These are phyloP conservation scores for Suhomyces faveliae DNA, from an alignment of 805 yeast species.

Conservation along the genomic window DNA sequence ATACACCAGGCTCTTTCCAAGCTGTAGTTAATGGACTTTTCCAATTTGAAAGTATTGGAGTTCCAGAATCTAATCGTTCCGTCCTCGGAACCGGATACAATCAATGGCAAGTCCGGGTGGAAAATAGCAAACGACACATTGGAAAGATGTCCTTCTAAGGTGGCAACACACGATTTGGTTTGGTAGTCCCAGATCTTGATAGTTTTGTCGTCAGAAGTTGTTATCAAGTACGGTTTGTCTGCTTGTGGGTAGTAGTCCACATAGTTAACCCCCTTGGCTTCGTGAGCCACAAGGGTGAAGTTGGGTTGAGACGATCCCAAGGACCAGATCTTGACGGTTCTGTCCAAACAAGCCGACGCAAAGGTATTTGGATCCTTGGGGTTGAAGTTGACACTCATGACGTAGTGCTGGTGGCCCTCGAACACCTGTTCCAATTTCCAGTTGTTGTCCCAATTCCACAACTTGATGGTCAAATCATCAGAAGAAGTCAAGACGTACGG, in stretches of 20 bases:
- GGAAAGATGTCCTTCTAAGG: slow-evolving; percentile 88
- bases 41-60: slow-evolving; percentile 88
- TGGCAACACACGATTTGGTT: slow-evolving; percentile 92
- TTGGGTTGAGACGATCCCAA: slow-evolving; percentile 84
- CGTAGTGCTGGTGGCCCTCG: slow-evolving; percentile 95
- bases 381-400: slow-evolving; percentile 91
- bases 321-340: slow-evolving; percentile 96
- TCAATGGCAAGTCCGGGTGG: slow-evolving; percentile 96
- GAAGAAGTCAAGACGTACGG: slow-evolving; percentile 86
- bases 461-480: slow-evolving; percentile 86
- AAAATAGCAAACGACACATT: slow-evolving; percentile 96
- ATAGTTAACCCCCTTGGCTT: slow-evolving; percentile 88
- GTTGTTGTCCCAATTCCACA: slow-evolving; percentile 97
- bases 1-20: slow-evolving; percentile 98
- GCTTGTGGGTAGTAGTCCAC: slow-evolving; percentile 97
- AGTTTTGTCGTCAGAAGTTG: slow-evolving; percentile 87
- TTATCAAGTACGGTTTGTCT: slow-evolving; percentile 93
- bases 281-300: slow-evolving; percentile 89
- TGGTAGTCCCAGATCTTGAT: slow-evolving; percentile 95
- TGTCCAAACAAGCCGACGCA: slow-evolving; percentile 95
- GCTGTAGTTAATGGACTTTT: slow-evolving; percentile 85
- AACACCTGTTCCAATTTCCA: slow-evolving; percentile 90
- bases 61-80: slow-evolving; percentile 94
- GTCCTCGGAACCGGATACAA: slow-evolving; percentile 96
- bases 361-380: slow-evolving; percentile 97